phyloP scores from a whole-genome alignment of 306 rosid genomes.

The Mimosa bimucronata region DNA sequence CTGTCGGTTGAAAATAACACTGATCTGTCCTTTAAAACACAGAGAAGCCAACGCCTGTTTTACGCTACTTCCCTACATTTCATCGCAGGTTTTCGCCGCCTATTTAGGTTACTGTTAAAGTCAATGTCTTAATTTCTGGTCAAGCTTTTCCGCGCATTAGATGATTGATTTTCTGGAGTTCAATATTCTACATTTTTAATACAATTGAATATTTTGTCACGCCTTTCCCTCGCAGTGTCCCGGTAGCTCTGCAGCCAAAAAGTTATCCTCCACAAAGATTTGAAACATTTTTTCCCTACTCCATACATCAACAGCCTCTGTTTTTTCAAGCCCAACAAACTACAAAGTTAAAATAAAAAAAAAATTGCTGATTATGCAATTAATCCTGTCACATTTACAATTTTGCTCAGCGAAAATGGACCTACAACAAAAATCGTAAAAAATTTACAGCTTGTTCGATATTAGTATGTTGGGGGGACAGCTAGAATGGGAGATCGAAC shows the following conservation, averaged over 20 bases:
- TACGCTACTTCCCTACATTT: neutral
- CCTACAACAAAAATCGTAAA: neutral
- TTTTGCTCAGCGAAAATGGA: slow-evolving; percentile 25
- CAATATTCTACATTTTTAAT: neutral
- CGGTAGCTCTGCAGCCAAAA: neutral
- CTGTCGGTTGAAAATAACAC: neutral
- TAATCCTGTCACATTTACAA: neutral
- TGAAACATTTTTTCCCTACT: neutral
- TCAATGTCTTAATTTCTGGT: neutral
- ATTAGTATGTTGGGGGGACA: neutral
- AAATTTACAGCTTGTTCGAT: neutral
- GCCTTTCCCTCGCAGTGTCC: neutral
- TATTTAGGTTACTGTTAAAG: neutral
- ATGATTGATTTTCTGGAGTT: neutral
- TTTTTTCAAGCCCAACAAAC: neutral
- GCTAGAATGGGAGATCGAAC: slow-evolving; percentile 18
- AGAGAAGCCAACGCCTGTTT: neutral
- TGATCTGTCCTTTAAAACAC: neutral
- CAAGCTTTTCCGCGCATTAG: neutral
- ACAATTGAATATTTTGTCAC: neutral
- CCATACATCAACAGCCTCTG: neutral
- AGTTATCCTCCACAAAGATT: neutral
- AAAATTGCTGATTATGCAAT: neutral
- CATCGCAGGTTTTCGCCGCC: neutral
- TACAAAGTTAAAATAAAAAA: neutral